Percentiles rank a stretch among this genome's conserved stretches.
Conservation (phyloP, 768 basidiomycete species). For the Tylopilus vinaceipallidus region DNA sequence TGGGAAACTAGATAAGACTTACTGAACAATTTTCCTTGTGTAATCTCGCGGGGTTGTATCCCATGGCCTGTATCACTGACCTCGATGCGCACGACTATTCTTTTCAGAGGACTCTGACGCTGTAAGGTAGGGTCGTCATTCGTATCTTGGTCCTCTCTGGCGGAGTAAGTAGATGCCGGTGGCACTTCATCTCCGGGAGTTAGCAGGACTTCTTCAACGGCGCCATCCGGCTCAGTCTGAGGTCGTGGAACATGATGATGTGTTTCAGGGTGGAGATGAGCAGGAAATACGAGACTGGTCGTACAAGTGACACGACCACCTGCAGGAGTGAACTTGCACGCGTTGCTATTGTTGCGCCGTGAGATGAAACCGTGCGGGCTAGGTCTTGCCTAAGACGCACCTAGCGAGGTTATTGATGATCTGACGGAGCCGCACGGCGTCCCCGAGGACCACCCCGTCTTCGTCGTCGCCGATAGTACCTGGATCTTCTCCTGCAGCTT, state of each 20-base stretch:
- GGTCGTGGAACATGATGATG: neutral
- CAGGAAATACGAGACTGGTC: slow-evolving; percentile 54
- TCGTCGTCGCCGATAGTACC: slow-evolving; percentile 28
- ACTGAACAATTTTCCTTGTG: slow-evolving; percentile 71
- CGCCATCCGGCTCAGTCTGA: slow-evolving; percentile 10
- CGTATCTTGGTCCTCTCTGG: neutral
- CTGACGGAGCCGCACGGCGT: slow-evolving; percentile 79
- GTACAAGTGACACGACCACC: slow-evolving; percentile 67
- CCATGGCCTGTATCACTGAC: slow-evolving; percentile 75
- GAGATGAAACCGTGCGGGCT: neutral
- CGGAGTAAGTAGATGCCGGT: slow-evolving; percentile 4
- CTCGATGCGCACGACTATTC: slow-evolving; percentile 82
- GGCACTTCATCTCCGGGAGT: slow-evolving; percentile 35
- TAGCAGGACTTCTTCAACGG: slow-evolving; percentile 24
- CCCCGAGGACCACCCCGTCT: slow-evolving; percentile 75
- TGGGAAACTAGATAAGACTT: slow-evolving; percentile 29
- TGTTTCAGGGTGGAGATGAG: slow-evolving; percentile 16
- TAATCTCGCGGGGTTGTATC: slow-evolving; percentile 63
- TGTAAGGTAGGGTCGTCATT: neutral
- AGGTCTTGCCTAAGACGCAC: slow-evolving; percentile 36
- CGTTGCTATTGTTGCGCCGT: slow-evolving; percentile 48
- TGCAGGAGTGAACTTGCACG: slow-evolving; percentile 74
- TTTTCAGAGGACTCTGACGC: slow-evolving; percentile 40
- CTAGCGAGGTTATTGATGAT: slow-evolving; percentile 84
- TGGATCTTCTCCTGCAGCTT: slow-evolving; percentile 52